Conservation (phyloP, 805 yeast species). For the Ogataea populi-albae region DNA sequence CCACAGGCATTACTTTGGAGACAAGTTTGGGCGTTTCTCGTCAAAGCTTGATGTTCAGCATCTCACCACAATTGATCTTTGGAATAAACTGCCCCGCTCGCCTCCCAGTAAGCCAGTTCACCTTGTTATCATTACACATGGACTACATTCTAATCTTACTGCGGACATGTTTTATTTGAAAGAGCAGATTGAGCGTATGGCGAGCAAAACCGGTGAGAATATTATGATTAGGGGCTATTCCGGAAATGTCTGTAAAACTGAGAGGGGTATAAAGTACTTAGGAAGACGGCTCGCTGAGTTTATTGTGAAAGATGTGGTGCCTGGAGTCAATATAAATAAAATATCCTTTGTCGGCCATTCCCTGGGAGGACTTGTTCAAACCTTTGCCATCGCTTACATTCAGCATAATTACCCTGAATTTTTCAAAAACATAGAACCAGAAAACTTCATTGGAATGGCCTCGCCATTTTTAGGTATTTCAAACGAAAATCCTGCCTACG, state of each 20-base stretch:
- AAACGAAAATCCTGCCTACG: slow-evolving; percentile 82
- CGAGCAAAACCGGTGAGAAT: slow-evolving; percentile 51
- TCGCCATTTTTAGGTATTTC: slow-evolving; percentile 86
- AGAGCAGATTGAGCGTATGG: slow-evolving; percentile 63
- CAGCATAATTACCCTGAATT: slow-evolving; percentile 66
- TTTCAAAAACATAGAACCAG: slow-evolving; percentile 63
- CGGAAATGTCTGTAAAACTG: slow-evolving; percentile 85
- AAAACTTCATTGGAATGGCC: slow-evolving; percentile 79
- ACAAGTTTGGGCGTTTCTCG: slow-evolving; percentile 27
- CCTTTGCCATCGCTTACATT: slow-evolving; percentile 85
- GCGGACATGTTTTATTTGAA: slow-evolving; percentile 88
- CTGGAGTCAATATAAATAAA: slow-evolving; percentile 46
- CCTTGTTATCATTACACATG: slow-evolving; percentile 84
- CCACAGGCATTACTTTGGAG: slow-evolving; percentile 22
- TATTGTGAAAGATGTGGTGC: slow-evolving; percentile 50
- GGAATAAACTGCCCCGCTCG: slow-evolving; percentile 64
- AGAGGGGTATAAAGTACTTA: slow-evolving; percentile 77
- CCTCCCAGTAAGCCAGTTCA: slow-evolving; percentile 57
- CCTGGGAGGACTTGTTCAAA: slow-evolving; percentile 87
- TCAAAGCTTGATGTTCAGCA: slow-evolving; percentile 45
- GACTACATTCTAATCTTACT: slow-evolving; percentile 83
- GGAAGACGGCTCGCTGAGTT: slow-evolving; percentile 81
- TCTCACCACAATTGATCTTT: slow-evolving; percentile 63
- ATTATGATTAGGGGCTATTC: slow-evolving; percentile 78
- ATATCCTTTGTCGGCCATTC: slow-evolving; percentile 93